phyloP scores from a whole-genome alignment of 768 basidiomycete genomes.

The Lepiota venenata region DNA sequence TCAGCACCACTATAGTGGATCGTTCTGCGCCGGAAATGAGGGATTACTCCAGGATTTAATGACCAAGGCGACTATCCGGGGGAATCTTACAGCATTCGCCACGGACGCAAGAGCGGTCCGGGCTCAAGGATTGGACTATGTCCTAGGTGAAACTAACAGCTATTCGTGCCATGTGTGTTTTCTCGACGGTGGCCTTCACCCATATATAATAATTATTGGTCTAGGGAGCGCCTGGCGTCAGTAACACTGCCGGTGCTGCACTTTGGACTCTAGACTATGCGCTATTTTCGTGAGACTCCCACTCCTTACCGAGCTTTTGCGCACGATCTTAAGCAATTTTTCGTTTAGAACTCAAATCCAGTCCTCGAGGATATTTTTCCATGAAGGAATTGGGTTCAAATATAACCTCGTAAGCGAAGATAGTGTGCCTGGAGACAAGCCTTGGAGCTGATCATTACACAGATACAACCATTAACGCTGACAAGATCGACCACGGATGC shows the following conservation, averaged over 20 bases:
- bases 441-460: background rate
- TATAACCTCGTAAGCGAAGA: constrained; percentile 50
- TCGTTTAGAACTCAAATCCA: constrained; percentile 41
- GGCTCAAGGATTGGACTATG: constrained; percentile 45
- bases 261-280: constrained; percentile 68
- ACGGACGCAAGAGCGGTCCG: constrained; percentile 53
- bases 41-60: constrained; percentile 61
- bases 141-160: constrained; percentile 64
- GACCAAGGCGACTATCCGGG: constrained; percentile 54
- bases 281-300: constrained; percentile 43
- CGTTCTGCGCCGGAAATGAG: constrained; percentile 53
- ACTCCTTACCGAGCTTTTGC: background rate
- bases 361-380: constrained; percentile 55
- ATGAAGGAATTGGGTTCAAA: constrained; percentile 69
- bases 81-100: constrained; percentile 49
- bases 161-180: constrained; percentile 38
- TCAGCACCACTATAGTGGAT: constrained; percentile 57
- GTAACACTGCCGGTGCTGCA: constrained; percentile 68
- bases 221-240: constrained; percentile 52
- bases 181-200: background rate
- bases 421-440: background rate
- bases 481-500: constrained; percentile 58
- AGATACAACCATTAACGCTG: constrained; percentile 65
- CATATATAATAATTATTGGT: background rate
- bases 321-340: background rate